These are phyloP conservation scores for Cercospora berteroae DNA, from an alignment of 2,329 filamentous ascomycete species.

Conservation along the genomic window DNA sequence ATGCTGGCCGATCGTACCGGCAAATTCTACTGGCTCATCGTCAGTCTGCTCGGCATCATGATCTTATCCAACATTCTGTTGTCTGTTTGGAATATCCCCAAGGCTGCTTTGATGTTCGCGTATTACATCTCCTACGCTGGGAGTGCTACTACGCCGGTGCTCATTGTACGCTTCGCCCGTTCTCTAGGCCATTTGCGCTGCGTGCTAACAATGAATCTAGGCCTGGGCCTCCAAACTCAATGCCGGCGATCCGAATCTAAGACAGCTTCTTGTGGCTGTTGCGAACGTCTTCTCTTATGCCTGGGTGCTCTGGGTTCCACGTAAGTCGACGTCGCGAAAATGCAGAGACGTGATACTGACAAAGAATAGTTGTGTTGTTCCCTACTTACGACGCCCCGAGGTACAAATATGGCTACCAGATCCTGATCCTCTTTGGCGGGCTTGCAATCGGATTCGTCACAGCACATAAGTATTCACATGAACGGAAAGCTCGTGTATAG, in stretches of 20 bases:
- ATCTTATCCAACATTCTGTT: conserved; percentile 17
- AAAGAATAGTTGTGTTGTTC: conserved; percentile 11
- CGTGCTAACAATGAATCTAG: background rate
- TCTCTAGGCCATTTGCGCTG: background rate
- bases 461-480: background rate
- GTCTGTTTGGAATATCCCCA: conserved; percentile 15
- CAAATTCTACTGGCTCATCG: conserved; percentile 16
- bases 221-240: conserved; percentile 13
- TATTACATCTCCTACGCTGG: conserved; percentile 14
- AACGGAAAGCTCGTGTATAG: background rate
- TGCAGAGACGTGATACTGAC: too few species aligned
- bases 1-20: conserved; percentile 17
- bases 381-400: conserved; percentile 22
- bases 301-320: conserved; percentile 16
- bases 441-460: conserved; percentile 14
- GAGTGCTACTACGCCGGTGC: conserved; percentile 5
- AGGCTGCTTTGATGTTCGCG: conserved; percentile 10
- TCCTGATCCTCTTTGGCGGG: conserved; percentile 18
- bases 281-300: conserved; percentile 17
- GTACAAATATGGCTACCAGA: conserved; percentile 21
- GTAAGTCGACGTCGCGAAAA: too few species aligned
- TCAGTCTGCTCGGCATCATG: conserved; percentile 13
- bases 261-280: conserved; percentile 18
- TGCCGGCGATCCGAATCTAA: conserved; percentile 16
- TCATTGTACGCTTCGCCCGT: conserved; percentile 3